These are phyloP conservation scores for Arachis stenosperma DNA, from an alignment of 306 rosid genomes.

Conservation along the genomic window DNA sequence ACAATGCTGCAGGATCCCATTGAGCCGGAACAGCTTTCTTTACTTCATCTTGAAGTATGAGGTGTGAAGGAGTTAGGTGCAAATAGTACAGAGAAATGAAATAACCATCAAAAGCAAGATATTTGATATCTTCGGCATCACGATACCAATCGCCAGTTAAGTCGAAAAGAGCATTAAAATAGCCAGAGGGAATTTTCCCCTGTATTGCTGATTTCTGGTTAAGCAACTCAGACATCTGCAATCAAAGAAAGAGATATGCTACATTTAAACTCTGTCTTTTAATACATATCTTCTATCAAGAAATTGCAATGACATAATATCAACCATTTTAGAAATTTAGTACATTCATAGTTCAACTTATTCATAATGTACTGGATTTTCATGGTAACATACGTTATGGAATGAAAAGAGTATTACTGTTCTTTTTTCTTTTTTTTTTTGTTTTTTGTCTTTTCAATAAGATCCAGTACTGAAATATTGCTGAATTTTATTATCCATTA, in stretches of 20 bases:
- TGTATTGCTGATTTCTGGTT: slow-evolving; percentile 82
- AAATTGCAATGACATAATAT: no score
- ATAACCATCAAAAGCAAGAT: slow-evolving; percentile 79
- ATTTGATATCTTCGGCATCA: slow-evolving; percentile 71
- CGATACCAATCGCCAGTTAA: slow-evolving; percentile 78
- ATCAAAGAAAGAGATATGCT: slow-evolving; percentile 31
- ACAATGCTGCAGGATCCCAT: slow-evolving; percentile 93
- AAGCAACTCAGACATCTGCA: slow-evolving; percentile 95
- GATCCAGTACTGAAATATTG: background rate
- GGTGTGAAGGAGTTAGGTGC: slow-evolving; percentile 80
- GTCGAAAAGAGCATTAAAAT: slow-evolving; percentile 76
- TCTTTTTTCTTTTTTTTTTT: no score
- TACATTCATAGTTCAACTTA: no score
- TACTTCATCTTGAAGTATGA: slow-evolving; percentile 65
- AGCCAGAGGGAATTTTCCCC: slow-evolving; percentile 97
- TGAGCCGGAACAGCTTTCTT: slow-evolving; percentile 87
- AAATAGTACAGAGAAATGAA: slow-evolving; percentile 68
- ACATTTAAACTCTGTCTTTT: background rate
- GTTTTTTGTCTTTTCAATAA: no score
- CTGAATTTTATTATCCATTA: background rate
- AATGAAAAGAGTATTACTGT: no score
- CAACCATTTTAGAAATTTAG: no score
- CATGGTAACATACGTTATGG: no score
- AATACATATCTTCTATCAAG: background rate
- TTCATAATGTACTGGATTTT: no score